Evolutionary conservation across 1,284 basidiomycete species (phyloP).

Genomic region (Trichosporon coremiiforme): DNA sequence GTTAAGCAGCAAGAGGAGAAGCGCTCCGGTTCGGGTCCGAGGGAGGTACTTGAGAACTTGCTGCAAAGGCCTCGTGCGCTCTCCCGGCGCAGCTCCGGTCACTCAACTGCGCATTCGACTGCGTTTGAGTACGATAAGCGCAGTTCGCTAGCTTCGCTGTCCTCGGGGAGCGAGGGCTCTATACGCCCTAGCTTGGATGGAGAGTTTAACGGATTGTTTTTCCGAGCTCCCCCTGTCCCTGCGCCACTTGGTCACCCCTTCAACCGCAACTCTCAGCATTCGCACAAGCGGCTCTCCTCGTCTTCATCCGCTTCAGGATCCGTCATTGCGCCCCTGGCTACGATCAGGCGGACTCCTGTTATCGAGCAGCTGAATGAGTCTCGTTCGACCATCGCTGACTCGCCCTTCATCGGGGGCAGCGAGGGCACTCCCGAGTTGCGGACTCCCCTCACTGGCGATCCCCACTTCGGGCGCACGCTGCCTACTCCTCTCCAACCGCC

Average conservation of each 20-base stretch:
- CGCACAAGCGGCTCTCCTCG: background rate
- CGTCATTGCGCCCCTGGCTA: background rate
- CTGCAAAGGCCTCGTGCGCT: constrained; percentile 2
- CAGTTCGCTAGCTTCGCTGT: constrained; percentile 20
- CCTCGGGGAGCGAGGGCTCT: constrained; percentile 26
- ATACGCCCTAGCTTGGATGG: constrained; percentile 31
- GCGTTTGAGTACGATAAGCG: constrained; percentile 26
- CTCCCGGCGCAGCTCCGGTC: constrained; percentile 4
- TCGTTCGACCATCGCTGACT: background rate
- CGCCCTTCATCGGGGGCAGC: constrained; percentile 22
- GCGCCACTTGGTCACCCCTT: constrained; percentile 18
- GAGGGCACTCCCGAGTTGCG: constrained; percentile 40
- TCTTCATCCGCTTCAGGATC: constrained; percentile 1
- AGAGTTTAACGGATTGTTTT: constrained; percentile 46
- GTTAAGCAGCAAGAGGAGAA: constrained; percentile 10
- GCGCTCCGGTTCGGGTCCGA: background rate
- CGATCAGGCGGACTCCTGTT: background rate
- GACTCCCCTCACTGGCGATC: constrained; percentile 33
- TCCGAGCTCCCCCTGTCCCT: constrained; percentile 45
- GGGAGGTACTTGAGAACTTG: constrained; percentile 20
- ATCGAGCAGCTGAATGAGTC: background rate
- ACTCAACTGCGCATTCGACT: background rate
- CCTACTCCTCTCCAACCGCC: constrained; percentile 1
- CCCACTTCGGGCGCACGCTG: constrained; percentile 4
- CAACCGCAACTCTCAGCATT: background rate